Base-by-base conservation (phyloP, 139 green algal genomes). In the Monoraphidium neglectum region DNA sequence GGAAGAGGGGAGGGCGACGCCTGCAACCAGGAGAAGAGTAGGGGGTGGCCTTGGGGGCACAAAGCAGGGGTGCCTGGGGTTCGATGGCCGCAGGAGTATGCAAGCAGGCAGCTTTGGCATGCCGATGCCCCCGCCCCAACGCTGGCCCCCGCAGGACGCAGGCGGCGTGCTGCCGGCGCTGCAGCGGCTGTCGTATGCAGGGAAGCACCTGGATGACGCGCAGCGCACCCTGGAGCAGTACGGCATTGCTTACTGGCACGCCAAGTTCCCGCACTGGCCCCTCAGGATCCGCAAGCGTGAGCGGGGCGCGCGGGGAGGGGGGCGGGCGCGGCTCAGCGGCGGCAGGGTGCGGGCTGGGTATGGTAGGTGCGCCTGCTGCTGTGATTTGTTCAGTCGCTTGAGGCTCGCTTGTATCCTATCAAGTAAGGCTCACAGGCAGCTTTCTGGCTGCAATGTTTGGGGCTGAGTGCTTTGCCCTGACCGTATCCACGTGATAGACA, bases 181-280 rank as follows among this genome's bases (percentile, higher is more conserved):
- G 74, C 89, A 94, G 86, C 76, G 75, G 65, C 84, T 97, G 37
- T 89, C 83, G 8, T 95, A 92, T 47, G 92, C 87, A 43, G 92
- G 92, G 10, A 95, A 96, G 82, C 80, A 88, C 69, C 68, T 98
- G 67, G 91, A 97, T 16, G 94, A 97, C 78, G 73, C 92, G 8
- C 90, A 97, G 77, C 75, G 94, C 46, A 98, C 91, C n/a, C 83
- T 98, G 53, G 90, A 94, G 80, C 94, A 98, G 76, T 96, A 97
- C 46, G 93, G 94, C 23, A 73, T 98, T 26, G 75, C 78, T 0
- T 97, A 97, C 81, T 98, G 94, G 94, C 83, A 95, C 69, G 68
- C 60, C 23, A 95, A 91, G 75, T 98, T 98, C 81, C 94, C 92
- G 0, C 73, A 95, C 77, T 98, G 94, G 94, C 83, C 90, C 0